Percentiles rank a stretch among this genome's conserved stretches.
Conservation (phyloP, 805 yeast genomes). For the Candida saitoana region DNA sequence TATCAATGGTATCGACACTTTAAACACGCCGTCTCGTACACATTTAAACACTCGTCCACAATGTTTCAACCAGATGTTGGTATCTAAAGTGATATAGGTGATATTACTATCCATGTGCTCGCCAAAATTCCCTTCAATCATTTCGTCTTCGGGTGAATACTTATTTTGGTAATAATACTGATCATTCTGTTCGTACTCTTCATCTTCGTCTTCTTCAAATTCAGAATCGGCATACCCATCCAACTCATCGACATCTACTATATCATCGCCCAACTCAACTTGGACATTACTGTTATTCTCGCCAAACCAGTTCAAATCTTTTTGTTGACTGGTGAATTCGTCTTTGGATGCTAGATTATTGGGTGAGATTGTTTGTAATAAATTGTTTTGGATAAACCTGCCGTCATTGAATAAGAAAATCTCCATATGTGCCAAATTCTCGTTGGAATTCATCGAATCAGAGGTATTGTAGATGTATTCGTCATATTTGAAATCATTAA, state of each 20-base stretch:
- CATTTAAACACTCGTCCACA: slow-evolving; percentile 74
- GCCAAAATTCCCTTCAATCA: slow-evolving; percentile 48
- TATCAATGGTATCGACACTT: slow-evolving; percentile 63
- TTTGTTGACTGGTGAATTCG: slow-evolving; percentile 14
- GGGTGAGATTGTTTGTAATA: slow-evolving; percentile 31
- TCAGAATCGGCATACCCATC: slow-evolving; percentile 25
- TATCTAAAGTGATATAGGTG: slow-evolving; percentile 64
- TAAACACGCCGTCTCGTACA: slow-evolving; percentile 55
- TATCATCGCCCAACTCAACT: slow-evolving; percentile 15
- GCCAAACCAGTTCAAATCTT: slow-evolving; percentile 26
- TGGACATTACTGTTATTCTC: slow-evolving; percentile 11
- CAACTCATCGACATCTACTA: slow-evolving; percentile 20
- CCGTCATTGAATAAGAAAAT: slow-evolving; percentile 38
- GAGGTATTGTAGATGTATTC: slow-evolving; percentile 21
- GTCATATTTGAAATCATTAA: slow-evolving; percentile 43
- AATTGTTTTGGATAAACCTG: slow-evolving; percentile 38
- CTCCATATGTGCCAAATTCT: slow-evolving; percentile 22
- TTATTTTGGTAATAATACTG: background rate
- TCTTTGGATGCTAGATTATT: slow-evolving; percentile 21
- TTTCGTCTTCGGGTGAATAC: background rate
- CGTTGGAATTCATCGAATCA: slow-evolving; percentile 15
- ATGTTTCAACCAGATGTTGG: slow-evolving; percentile 77
- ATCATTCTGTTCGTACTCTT: slow-evolving; percentile 4
- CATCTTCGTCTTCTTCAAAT: slow-evolving; percentile 26
- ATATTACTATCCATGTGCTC: slow-evolving; percentile 53